These are phyloP conservation scores for Fonsecaea multimorphosa DNA, from an alignment of 2,329 filamentous ascomycete genomes.

Conservation along the genomic window DNA sequence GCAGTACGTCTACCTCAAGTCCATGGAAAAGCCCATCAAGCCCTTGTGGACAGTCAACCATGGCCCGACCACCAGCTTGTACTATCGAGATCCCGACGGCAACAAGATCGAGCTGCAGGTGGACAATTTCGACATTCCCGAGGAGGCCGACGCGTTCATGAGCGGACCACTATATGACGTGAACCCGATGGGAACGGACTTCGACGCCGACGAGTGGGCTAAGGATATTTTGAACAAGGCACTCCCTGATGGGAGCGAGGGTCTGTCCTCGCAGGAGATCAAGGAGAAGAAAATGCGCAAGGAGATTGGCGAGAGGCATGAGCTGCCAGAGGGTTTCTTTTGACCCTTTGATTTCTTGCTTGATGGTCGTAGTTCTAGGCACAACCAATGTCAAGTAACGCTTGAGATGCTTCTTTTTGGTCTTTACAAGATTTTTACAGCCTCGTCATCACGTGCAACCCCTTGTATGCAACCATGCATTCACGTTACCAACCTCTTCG, in stretches of 20 bases:
- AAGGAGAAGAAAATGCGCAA: constrained; percentile 15
- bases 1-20: constrained; percentile 45
- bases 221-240: constrained; percentile 12
- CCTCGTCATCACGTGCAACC: background rate
- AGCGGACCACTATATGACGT: constrained; percentile 1
- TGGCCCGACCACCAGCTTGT: constrained; percentile 55
- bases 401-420: background rate
- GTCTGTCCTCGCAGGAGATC: constrained; percentile 10
- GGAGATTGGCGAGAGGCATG: constrained; percentile 19
- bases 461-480: too few relatives aligned
- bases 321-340: constrained; percentile 15
- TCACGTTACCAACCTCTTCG: too few relatives aligned
- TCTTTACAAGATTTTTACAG: background rate
- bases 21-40: constrained; percentile 3
- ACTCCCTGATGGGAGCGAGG: constrained; percentile 5
- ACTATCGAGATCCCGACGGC: constrained; percentile 58
- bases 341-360: background rate
- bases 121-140: constrained; percentile 47
- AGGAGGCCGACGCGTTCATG: constrained; percentile 27
- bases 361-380: background rate
- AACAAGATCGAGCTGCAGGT: constrained; percentile 57
- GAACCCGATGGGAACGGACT: constrained; percentile 32
- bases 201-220: constrained; percentile 22
- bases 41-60: constrained; percentile 57
- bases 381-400: background rate